phyloP scores from a whole-genome alignment of 371 early-diverging fungal genomes.

The Actinomortierella wolfii region DNA sequence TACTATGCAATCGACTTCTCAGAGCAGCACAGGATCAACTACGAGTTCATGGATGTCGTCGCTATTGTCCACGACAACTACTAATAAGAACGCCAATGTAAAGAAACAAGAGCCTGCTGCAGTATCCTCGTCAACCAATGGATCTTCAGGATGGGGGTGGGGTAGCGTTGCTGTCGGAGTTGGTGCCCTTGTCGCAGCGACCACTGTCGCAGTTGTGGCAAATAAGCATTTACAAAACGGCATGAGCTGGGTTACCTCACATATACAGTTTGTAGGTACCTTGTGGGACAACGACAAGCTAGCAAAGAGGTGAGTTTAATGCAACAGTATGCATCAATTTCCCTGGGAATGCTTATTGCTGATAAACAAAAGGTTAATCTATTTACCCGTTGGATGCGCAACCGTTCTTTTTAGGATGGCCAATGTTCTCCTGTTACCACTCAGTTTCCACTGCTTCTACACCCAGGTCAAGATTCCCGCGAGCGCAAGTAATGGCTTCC shows the following conservation, averaged over 20 bases:
- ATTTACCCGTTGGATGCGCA: not conserved
- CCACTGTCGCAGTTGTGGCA: slow-evolving; percentile 52
- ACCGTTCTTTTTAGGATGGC: slow-evolving; percentile 43
- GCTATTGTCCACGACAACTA: slow-evolving; percentile 7
- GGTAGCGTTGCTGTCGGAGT: slow-evolving; percentile 55
- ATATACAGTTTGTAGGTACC: slow-evolving; percentile 58
- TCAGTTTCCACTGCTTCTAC: slow-evolving; percentile 62
- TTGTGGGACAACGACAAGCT: slow-evolving; percentile 34
- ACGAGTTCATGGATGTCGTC: slow-evolving; percentile 15
- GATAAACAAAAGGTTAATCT: no score
- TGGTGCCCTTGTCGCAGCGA: slow-evolving; percentile 54
- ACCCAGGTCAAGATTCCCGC: slow-evolving; percentile 48
- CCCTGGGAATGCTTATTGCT: no score
- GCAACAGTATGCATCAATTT: not conserved
- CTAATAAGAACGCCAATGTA: slow-evolving; percentile 12
- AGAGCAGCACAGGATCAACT: no score
- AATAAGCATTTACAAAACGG: slow-evolving; percentile 51
- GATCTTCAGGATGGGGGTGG: slow-evolving; percentile 46
- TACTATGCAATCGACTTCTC: no score
- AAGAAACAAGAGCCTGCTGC: slow-evolving; percentile 1
- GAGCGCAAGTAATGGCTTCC: slow-evolving; percentile 25
- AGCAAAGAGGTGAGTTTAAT: slow-evolving; percentile 20
- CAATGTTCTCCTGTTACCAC: slow-evolving; percentile 42
- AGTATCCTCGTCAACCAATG: not conserved
- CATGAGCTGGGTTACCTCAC: slow-evolving; percentile 51